Percentiles rank a stretch among this genome's conserved stretches.
These are phyloP conservation scores for Lepiota brunneoincarnata DNA, from an alignment of 768 basidiomycete genomes.

Conservation along the genomic window DNA sequence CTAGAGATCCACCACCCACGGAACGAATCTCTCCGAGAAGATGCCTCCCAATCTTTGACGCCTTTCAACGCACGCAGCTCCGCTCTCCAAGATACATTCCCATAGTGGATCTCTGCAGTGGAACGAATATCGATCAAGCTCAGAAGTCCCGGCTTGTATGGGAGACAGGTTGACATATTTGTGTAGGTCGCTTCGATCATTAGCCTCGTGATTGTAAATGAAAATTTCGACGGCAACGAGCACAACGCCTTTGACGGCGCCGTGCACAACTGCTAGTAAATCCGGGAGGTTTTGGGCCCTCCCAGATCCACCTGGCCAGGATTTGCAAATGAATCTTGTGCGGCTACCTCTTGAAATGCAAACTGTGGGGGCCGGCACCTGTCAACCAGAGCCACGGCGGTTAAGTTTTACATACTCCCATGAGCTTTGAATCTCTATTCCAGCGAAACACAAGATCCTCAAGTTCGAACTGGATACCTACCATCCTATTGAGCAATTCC, in stretches of 20 bases:
- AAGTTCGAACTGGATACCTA: no score
- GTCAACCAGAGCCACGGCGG: no score
- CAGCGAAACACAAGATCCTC: no score
- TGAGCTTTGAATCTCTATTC: no score
- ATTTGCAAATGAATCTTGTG: slow-evolving; percentile 1
- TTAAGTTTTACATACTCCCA: no score
- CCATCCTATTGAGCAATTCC: no score
- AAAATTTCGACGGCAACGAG: neutral
- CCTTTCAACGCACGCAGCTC: no score
- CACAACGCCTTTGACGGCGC: neutral
- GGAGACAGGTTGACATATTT: neutral
- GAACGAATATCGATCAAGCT: neutral
- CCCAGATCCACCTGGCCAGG: neutral
- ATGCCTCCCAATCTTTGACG: no score
- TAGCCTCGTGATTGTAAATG: neutral
- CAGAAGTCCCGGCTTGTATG: neutral
- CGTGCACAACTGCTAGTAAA: neutral
- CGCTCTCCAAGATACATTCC: neutral
- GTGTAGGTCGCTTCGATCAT: slow-evolving; percentile 1
- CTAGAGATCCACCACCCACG: slow-evolving; percentile 1
- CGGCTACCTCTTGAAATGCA: no score
- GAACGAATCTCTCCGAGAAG: slow-evolving; percentile 3
- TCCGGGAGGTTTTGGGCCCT: neutral
- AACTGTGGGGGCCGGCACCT: no score
- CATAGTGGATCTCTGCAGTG: neutral